Evolutionary conservation across 2,329 filamentous ascomycete genomes (phyloP).

Genomic region (Pyricularia sp.): DNA sequence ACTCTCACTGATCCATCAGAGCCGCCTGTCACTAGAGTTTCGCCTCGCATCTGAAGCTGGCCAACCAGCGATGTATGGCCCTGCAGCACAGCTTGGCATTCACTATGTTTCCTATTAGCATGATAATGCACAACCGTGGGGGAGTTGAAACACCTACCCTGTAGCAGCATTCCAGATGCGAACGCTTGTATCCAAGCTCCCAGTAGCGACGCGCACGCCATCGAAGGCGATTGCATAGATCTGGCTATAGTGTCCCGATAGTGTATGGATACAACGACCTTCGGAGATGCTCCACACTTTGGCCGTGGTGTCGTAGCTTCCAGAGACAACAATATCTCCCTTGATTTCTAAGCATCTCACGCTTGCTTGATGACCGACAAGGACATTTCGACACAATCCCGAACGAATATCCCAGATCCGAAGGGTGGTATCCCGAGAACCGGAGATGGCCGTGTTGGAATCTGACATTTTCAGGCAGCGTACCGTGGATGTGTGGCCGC

Average conservation of each 20-base stretch:
- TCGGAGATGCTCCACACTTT: slow-evolving; percentile 97
- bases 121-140: not conserved
- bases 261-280: slow-evolving; percentile 77
- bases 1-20: slow-evolving; percentile 93
- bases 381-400: slow-evolving; percentile 77
- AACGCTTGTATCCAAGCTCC: slow-evolving; percentile 91
- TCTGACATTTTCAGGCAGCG: slow-evolving; percentile 97
- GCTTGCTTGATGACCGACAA: slow-evolving; percentile 90
- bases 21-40: slow-evolving; percentile 89
- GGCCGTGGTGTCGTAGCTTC: slow-evolving; percentile 93
- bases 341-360: slow-evolving; percentile 92
- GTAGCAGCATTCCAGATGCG: slow-evolving; percentile 89
- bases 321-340: slow-evolving; percentile 92
- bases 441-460: slow-evolving; percentile 84
- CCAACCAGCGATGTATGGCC: slow-evolving; percentile 95
- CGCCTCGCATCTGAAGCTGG: slow-evolving; percentile 87
- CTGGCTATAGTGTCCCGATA: slow-evolving; percentile 93
- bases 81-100: slow-evolving; percentile 83
- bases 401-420: slow-evolving; percentile 89
- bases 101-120: slow-evolving; percentile 29
- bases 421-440: slow-evolving; percentile 86
- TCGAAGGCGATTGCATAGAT: slow-evolving; percentile 99
- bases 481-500: slow-evolving; percentile 93
- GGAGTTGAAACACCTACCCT: slow-evolving; percentile 43
- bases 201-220: slow-evolving; percentile 82